A percentile compares a stretch with the other conserved stretches of the same genome.
These are phyloP conservation scores for Didymella pomorum DNA, from an alignment of 2,329 filamentous ascomycete genomes.

Conservation along the genomic window DNA sequence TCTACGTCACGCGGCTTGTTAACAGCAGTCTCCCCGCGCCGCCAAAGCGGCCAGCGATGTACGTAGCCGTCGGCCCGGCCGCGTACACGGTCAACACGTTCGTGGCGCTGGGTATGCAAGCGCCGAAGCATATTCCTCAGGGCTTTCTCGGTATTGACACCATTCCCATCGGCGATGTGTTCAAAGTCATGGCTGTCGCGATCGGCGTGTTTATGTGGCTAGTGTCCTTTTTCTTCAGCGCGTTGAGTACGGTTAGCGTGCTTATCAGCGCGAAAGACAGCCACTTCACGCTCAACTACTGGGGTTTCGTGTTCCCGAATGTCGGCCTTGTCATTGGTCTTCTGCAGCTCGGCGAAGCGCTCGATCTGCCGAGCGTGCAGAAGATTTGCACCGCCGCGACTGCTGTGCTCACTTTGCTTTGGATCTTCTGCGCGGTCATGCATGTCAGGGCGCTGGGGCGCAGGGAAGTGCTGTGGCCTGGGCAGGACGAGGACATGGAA, in stretches of 20 bases:
- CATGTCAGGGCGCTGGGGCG: conserved; percentile 60
- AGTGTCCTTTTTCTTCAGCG: conserved; percentile 60
- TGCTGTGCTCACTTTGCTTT: conserved; percentile 61
- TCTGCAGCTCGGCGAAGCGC: conserved; percentile 62
- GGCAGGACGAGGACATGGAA: conserved; percentile 66
- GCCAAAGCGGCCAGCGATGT: conserved; percentile 57
- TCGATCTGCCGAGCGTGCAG: conserved; percentile 62
- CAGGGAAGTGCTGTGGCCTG: conserved; percentile 63
- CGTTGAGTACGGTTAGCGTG: conserved; percentile 51
- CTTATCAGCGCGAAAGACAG: conserved; percentile 51
- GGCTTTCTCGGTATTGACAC: conserved; percentile 46
- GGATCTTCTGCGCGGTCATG: conserved; percentile 61
- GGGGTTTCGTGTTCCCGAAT: conserved; percentile 71
- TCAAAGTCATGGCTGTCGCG: conserved; percentile 53
- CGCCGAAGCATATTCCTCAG: conserved; percentile 46
- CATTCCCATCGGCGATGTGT: conserved; percentile 48
- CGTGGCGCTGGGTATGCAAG: conserved; percentile 54
- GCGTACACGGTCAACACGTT: conserved; percentile 38
- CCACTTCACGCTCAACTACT: conserved; percentile 50
- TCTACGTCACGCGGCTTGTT: conserved; percentile 75
- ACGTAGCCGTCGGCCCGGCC: conserved; percentile 57
- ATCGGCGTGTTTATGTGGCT: conserved; percentile 58
- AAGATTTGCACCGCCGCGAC: conserved; percentile 64
- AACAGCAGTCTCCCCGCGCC: conserved; percentile 61
- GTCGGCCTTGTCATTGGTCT: conserved; percentile 65